Base-by-base conservation (phyloP, 345 rosid species). In the Bruguiera gymnorhiza region DNA sequence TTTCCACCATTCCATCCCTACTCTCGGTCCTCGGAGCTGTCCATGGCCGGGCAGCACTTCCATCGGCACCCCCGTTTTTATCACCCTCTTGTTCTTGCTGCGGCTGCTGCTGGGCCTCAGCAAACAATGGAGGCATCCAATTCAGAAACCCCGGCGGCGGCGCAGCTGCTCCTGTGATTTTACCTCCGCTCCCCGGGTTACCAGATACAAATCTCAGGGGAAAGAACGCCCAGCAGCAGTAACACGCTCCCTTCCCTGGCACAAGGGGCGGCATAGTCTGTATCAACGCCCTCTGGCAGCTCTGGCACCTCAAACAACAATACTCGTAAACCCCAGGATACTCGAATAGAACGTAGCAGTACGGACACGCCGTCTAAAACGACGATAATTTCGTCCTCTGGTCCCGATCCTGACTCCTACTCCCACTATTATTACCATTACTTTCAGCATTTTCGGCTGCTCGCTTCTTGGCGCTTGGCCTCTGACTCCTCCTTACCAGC, bases 291-390 rank as follows among this genome's bases (percentile, higher is more conserved):
- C 89, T 78, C 48, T 73, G 68, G 48, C 98, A 95, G 34, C 77
- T 82, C 75, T 87, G 89, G 62, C 99, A 95, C 77, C 87, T 76
- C 70, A 92, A 53, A 72, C 99, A 95, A 61, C 91, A 95, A 68
- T 87, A 82, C 80, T 86, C 89, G 32, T 95, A 95, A 70, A 82
- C 85, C 82, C 76, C 77, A 36, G 94, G 90, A 71, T 90, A 92
- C 87, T 95, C 99, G 37, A 79, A 90, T 60, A 92, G 70, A 48
- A 83, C 65, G 59, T 86, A 92, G 71, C 99, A 95, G 74, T 90
- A 92, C 0, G 97, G 99, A 39, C 99, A 95, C 3, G 89, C 85
- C 23, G 98, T 92, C 99, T 97, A 95, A 81, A 95, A 95, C 61
- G 89, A 87, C 2, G 81, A 48, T 67, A 81, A 57, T 63, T 76